These are phyloP conservation scores for Jacaranda copaia DNA, from an alignment of 257 asterid species.

Conservation along the genomic window DNA sequence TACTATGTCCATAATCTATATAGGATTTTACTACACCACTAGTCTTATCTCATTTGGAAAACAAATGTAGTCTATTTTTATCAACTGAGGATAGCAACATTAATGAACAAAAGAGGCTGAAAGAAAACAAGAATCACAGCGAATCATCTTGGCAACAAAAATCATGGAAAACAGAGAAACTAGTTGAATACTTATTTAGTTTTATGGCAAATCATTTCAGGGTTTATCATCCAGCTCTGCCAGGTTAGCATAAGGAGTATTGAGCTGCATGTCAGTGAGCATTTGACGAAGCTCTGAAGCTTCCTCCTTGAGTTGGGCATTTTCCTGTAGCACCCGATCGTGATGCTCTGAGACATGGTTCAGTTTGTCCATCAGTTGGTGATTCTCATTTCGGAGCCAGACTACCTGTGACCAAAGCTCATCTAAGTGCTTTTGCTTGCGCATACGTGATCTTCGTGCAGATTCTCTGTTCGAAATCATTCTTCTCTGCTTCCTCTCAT, in stretches of 20 bases:
- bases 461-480: slow-evolving; percentile 96
- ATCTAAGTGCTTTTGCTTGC: slow-evolving; percentile 82
- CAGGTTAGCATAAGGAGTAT: slow-evolving; percentile 54
- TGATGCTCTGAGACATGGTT: slow-evolving; percentile 62
- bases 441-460: slow-evolving; percentile 86
- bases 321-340: slow-evolving; percentile 61
- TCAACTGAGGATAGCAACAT: background rate
- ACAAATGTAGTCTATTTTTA: slow-evolving; percentile 19
- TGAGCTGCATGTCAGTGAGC: slow-evolving; percentile 64
- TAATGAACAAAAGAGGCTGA: slow-evolving; percentile 16
- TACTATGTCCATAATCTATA: slow-evolving; percentile 12
- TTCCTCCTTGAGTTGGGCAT: slow-evolving; percentile 73
- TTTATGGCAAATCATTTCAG: slow-evolving; percentile 44
- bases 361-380: slow-evolving; percentile 65
- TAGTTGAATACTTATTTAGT: slow-evolving; percentile 23
- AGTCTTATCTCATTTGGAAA: slow-evolving; percentile 31
- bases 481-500: slow-evolving; percentile 83
- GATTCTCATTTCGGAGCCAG: slow-evolving; percentile 81
- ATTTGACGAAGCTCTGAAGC: slow-evolving; percentile 69
- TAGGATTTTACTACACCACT: slow-evolving; percentile 25
- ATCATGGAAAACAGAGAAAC: slow-evolving; percentile 3
- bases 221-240: slow-evolving; percentile 55
- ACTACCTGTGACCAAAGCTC: slow-evolving; percentile 93
- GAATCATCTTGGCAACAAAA: background rate
- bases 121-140: too few relatives aligned